Conservation (phyloP, 164 flowering plant species). For the Warburgia ugandensis region DNA sequence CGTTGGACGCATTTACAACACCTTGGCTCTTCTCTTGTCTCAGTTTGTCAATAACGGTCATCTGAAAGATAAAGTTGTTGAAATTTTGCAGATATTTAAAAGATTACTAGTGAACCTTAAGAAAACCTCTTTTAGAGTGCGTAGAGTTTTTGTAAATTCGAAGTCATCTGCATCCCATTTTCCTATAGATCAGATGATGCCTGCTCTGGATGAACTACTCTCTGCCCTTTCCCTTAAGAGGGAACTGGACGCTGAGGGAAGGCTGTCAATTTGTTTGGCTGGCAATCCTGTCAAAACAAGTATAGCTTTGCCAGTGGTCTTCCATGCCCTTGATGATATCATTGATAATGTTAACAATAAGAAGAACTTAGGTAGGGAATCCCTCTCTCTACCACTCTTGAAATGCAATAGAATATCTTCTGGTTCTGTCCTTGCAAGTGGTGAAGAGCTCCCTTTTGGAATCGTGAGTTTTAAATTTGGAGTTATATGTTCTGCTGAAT, state of each 20-base stretch:
- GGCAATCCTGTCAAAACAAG: conserved; percentile 72
- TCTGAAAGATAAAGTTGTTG: conserved; percentile 32
- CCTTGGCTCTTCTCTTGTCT: conserved; percentile 42
- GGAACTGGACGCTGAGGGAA: conserved; percentile 34
- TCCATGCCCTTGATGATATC: conserved; percentile 60
- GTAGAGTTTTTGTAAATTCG: conserved; percentile 39
- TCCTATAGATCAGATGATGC: conserved; percentile 27
- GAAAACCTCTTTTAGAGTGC: conserved; percentile 41
- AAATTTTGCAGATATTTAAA: conserved; percentile 40
- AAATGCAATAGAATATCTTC: conserved; percentile 68
- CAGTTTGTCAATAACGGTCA: conserved; percentile 33
- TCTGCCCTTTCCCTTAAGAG: conserved; percentile 52
- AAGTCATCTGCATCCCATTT: conserved; percentile 13
- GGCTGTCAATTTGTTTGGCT: conserved; percentile 41
- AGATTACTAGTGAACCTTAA: conserved; percentile 35
- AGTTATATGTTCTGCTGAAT: conserved; percentile 17
- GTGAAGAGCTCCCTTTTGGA: conserved; percentile 92
- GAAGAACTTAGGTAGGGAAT: conserved; percentile 29
- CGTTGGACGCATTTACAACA: conserved; percentile 57
- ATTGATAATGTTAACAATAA: conserved; percentile 27
- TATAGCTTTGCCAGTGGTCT: conserved; percentile 72
- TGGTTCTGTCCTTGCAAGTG: conserved; percentile 84
- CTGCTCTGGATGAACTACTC: conserved; percentile 37
- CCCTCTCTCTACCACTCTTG: conserved; percentile 52
- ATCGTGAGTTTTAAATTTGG: conserved; percentile 84